These are phyloP conservation scores for Zasmidium citrigriseum DNA, from an alignment of 2,329 filamentous ascomycete species.

Conservation along the genomic window DNA sequence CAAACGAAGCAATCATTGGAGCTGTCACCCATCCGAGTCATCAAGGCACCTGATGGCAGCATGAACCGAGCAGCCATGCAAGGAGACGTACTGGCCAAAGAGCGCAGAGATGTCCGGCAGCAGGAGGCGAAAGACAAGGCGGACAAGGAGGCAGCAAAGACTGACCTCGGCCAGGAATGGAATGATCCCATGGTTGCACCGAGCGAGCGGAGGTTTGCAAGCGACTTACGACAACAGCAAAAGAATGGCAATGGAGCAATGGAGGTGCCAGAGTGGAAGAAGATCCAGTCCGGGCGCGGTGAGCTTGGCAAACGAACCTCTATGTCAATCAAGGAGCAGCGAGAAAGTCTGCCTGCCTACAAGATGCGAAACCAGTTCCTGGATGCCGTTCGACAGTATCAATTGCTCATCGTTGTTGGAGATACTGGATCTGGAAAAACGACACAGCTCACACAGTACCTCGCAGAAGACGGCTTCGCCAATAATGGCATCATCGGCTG, in stretches of 20 bases:
- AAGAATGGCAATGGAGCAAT: conserved; percentile 59
- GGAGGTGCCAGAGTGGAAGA: conserved; percentile 89
- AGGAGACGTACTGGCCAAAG: conserved; percentile 83
- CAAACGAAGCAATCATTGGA: conserved; percentile 97
- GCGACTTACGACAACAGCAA: conserved; percentile 73
- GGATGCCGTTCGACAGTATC: conserved; percentile 82
- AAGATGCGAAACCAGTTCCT: conserved; percentile 86
- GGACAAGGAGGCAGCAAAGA: conserved; percentile 72
- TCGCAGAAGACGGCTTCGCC: conserved; percentile 88
- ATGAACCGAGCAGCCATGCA: conserved; percentile 96
- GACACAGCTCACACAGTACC: conserved; percentile 91
- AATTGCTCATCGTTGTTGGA: conserved; percentile 92
- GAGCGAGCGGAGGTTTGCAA: conserved; percentile 84
- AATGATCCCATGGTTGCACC: conserved; percentile 92
- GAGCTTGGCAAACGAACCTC: conserved; percentile 83
- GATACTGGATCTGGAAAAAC: conserved; percentile 98
- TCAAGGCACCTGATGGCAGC: conserved; percentile 97
- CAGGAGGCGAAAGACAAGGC: conserved; percentile 80
- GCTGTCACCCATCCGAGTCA: conserved; percentile 89
- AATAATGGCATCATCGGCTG: conserved; percentile 90
- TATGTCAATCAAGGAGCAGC: conserved; percentile 92
- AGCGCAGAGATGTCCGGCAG: conserved; percentile 83
- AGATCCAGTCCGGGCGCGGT: conserved; percentile 71
- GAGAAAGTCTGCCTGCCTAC: conserved; percentile 85
- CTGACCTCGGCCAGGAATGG: conserved; percentile 89